These are phyloP conservation scores for Botryosphaeria dothidea DNA, from an alignment of 2,329 filamentous ascomycete genomes.

Conservation along the genomic window DNA sequence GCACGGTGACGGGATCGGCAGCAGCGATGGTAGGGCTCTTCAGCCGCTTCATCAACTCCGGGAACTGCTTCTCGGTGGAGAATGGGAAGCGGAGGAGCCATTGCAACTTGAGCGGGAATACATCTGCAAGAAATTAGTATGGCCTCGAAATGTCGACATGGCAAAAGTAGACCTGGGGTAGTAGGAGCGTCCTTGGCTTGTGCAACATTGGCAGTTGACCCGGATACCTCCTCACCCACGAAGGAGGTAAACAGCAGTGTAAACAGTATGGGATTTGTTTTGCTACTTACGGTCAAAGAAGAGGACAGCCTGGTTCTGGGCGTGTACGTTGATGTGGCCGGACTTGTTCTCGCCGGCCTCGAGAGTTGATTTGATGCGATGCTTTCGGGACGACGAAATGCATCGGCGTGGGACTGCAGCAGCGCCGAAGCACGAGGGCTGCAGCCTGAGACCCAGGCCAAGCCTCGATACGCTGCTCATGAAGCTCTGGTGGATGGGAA, in stretches of 20 bases:
- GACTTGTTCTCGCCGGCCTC: conserved; percentile 64
- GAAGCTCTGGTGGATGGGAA: background rate
- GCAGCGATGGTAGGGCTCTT: conserved; percentile 54
- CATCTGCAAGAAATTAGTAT: conserved; percentile 53
- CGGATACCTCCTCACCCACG: background rate
- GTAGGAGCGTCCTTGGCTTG: too few relatives aligned
- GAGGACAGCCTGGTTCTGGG: conserved; percentile 75
- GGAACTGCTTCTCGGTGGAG: conserved; percentile 46
- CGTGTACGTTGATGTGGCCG: conserved; percentile 74
- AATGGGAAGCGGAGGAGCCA: conserved; percentile 60
- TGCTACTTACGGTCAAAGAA: conserved; percentile 83
- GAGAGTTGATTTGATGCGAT: conserved; percentile 27
- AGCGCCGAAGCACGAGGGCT: conserved; percentile 12
- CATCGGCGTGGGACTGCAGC: background rate
- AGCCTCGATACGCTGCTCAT: conserved; percentile 18
- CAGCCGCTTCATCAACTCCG: conserved; percentile 53
- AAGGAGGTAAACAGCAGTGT: background rate
- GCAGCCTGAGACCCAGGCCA: conserved; percentile 16
- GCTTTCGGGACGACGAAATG: conserved; percentile 6
- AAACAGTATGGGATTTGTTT: too few relatives aligned
- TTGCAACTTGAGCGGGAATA: conserved; percentile 78
- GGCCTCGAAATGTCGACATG: too few relatives aligned
- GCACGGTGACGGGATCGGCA: conserved; percentile 56
- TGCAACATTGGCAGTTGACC: too few relatives aligned
- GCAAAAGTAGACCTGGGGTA: too few relatives aligned